A percentile compares a stretch with the other conserved stretches of the same genome.
Conservation (phyloP, 2,329 filamentous ascomycete species). For the Aspergillus sclerotialis region DNA sequence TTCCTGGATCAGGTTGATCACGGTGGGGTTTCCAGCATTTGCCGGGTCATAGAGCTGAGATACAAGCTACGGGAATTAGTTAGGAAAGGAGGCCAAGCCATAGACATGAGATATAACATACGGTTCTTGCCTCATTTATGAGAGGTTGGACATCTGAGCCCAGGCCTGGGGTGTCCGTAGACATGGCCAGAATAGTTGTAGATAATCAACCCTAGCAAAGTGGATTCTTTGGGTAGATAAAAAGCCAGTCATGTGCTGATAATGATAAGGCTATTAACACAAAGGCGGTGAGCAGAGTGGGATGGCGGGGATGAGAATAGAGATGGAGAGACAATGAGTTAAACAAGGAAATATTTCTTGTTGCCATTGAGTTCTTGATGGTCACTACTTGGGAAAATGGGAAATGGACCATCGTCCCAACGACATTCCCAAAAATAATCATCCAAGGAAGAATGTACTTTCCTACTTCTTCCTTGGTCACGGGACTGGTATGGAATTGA, state of each 20-base stretch:
- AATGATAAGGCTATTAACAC: slow-evolving; percentile 12
- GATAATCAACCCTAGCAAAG: too few relatives aligned
- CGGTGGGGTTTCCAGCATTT: slow-evolving; percentile 37
- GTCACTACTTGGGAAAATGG: too few relatives aligned
- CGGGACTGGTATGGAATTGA: too few relatives aligned
- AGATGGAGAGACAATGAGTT: slow-evolving; percentile 1
- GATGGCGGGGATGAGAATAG: slow-evolving; percentile 7
- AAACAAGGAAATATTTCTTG: slow-evolving; percentile 3
- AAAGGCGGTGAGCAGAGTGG: slow-evolving; percentile 12
- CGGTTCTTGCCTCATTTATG: slow-evolving; percentile 22
- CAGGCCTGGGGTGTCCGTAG: slow-evolving; percentile 15
- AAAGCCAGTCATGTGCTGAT: slow-evolving; percentile 18
- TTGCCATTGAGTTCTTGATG: too few relatives aligned
- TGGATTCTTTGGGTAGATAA: slow-evolving; percentile 3
- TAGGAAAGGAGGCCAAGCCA: slow-evolving; percentile 2
- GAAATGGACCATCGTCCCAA: too few relatives aligned
- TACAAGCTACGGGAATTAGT: slow-evolving; percentile 26
- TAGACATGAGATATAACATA: slow-evolving; percentile 9
- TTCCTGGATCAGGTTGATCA: slow-evolving; percentile 56
- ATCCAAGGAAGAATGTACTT: too few relatives aligned
- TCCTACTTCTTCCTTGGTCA: too few relatives aligned
- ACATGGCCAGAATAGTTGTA: slow-evolving; percentile 18
- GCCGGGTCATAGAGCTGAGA: slow-evolving; percentile 35
- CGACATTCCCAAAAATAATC: too few relatives aligned
- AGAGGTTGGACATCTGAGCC: slow-evolving; percentile 18